Conservation (phyloP, 805 yeast species). For the Candida sanyiensis region DNA sequence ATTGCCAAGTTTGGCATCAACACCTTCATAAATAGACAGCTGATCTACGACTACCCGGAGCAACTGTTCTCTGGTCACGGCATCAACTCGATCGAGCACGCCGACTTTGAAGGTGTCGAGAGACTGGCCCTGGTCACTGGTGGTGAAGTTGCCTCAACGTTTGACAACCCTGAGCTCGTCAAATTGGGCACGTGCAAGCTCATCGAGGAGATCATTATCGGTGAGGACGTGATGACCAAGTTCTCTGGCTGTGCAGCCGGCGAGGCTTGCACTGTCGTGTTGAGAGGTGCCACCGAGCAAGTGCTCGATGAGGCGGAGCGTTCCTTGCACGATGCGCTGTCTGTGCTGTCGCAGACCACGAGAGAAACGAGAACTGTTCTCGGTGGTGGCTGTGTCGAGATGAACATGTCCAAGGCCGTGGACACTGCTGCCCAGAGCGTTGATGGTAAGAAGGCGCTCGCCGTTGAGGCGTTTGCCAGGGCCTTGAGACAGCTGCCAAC, state of each 20-base stretch:
- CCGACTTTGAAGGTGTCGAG: constrained; percentile 97
- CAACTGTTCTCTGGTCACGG: constrained; percentile 83
- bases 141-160: constrained; percentile 96
- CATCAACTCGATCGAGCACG: constrained; percentile 93
- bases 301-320: constrained; percentile 95
- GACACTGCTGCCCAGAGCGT: constrained; percentile 94
- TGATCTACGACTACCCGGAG: constrained; percentile 97
- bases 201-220: constrained; percentile 89
- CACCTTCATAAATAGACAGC: constrained; percentile 91
- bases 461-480: constrained; percentile 89
- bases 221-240: constrained; percentile 85
- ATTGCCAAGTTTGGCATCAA: constrained; percentile 83
- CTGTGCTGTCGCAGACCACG: constrained; percentile 93
- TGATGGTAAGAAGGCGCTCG: constrained; percentile 88
- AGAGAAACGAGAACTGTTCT: constrained; percentile 81
- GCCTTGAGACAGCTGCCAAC: constrained; percentile 95
- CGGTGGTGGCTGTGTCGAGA: constrained; percentile 83
- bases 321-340: constrained; percentile 92
- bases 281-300: constrained; percentile 97
- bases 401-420: constrained; percentile 97
- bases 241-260: constrained; percentile 96
- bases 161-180: constrained; percentile 85
- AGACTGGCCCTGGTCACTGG: constrained; percentile 95
- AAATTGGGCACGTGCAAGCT: constrained; percentile 82
- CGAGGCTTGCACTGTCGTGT: constrained; percentile 91